Evolutionary conservation across 2,329 filamentous ascomycete genomes (phyloP).

Genomic region (Apiospora pterosperma): DNA sequence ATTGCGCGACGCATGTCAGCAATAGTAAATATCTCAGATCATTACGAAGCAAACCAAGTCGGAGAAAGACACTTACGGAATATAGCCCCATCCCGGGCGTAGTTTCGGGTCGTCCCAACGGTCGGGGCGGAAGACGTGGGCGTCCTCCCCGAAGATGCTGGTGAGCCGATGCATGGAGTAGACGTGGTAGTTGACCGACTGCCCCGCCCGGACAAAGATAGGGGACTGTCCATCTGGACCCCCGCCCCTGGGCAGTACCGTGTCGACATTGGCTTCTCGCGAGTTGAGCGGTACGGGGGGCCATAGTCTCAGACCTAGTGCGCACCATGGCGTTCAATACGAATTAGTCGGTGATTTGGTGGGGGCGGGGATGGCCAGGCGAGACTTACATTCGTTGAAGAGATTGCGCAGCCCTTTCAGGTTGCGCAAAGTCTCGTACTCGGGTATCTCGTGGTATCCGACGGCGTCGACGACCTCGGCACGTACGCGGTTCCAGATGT

Average conservation of each 20-base stretch:
- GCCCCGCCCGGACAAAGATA: slow-evolving; percentile 41
- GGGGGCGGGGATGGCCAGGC: no score
- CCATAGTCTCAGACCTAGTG: not conserved
- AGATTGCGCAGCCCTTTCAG: not conserved
- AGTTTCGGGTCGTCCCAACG: slow-evolving; percentile 12
- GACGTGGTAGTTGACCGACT: slow-evolving; percentile 33
- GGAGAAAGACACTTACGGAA: slow-evolving; percentile 11
- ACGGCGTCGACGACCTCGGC: not conserved
- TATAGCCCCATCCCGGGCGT: slow-evolving; percentile 27
- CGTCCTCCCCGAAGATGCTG: slow-evolving; percentile 23
- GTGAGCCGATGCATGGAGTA: slow-evolving; percentile 29
- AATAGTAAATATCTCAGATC: not conserved
- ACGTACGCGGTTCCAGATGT: not conserved
- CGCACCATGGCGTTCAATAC: not conserved
- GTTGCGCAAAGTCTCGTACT: not conserved
- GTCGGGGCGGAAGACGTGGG: slow-evolving; percentile 13
- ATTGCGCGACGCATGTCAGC: not conserved
- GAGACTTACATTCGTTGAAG: not conserved
- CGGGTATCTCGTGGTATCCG: not conserved
- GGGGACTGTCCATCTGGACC: slow-evolving; percentile 39
- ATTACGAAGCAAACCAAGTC: not conserved
- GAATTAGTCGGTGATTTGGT: not conserved
- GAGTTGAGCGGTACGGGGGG: not conserved
- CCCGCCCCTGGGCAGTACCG: slow-evolving; percentile 43
- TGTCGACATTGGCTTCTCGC: slow-evolving; percentile 18